Evolutionary conservation across 257 asterid species (phyloP).

Genomic region (Dorcoceras hygrometricum): DNA sequence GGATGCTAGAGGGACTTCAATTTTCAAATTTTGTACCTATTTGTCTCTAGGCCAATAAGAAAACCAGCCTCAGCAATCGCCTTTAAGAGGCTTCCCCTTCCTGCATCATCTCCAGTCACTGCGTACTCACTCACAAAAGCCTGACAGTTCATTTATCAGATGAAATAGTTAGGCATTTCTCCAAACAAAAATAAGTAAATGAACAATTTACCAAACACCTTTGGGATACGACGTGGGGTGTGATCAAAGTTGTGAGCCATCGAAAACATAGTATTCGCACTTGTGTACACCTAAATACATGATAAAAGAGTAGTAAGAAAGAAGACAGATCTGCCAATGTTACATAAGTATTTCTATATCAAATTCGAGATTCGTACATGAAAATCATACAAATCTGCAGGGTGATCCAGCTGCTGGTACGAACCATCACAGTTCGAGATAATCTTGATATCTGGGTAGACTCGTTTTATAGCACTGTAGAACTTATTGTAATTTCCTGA

Average conservation of each 20-base stretch:
- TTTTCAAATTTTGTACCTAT: conserved; percentile 47
- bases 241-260: conserved; percentile 65
- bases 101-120: conserved; percentile 76
- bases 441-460: conserved; percentile 68
- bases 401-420: conserved; percentile 57
- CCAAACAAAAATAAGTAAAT: background rate
- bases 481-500: conserved; percentile 87
- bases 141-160: conserved; percentile 32
- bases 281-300: conserved; percentile 54
- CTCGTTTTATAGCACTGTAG: conserved; percentile 56
- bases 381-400: conserved; percentile 83
- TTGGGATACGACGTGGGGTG: conserved; percentile 65
- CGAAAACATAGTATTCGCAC: conserved; percentile 57
- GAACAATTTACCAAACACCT: conserved; percentile 40
- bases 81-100: conserved; percentile 72
- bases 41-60: conserved; percentile 74
- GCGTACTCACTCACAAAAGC: conserved; percentile 95
- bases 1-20: background rate
- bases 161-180: conserved; percentile 19
- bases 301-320: conserved; percentile 5
- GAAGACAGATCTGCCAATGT: background rate
- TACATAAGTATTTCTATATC: background rate
- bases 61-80: conserved; percentile 89
- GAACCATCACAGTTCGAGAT: conserved; percentile 92
- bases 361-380: conserved; percentile 51